Conservation (phyloP, 2,329 filamentous ascomycete species). For the Clonostachys rhizophaga region DNA sequence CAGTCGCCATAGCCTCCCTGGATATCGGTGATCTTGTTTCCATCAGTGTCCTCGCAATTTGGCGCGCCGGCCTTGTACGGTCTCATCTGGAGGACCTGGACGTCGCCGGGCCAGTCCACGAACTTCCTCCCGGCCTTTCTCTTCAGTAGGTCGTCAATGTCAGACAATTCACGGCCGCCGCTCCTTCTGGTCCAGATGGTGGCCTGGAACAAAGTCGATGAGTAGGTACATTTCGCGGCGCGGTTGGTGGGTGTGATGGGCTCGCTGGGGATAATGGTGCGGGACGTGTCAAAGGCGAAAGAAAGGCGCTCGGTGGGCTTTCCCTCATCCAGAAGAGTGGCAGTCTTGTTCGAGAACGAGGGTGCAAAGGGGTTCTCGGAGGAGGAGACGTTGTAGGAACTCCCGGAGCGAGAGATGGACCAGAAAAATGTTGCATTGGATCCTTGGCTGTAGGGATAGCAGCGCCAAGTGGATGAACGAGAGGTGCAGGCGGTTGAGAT, state of each 20-base stretch:
- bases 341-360: conserved; percentile 44
- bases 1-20: conserved; percentile 28
- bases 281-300: conserved; percentile 50
- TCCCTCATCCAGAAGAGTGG: conserved; percentile 42
- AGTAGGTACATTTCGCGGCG: conserved; percentile 53
- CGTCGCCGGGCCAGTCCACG: conserved; percentile 51
- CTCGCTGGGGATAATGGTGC: conserved; percentile 43
- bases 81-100: conserved; percentile 49
- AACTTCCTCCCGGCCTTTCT: conserved; percentile 14
- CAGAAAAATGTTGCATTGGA: conserved; percentile 53
- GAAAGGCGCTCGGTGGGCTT: conserved; percentile 48
- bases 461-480: conserved; percentile 54
- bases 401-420: conserved; percentile 43
- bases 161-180: conserved; percentile 2
- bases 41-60: conserved; percentile 40
- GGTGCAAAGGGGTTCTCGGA: conserved; percentile 50
- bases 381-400: conserved; percentile 26
- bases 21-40: conserved; percentile 26
- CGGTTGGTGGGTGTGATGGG: conserved; percentile 33
- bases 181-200: conserved; percentile 52
- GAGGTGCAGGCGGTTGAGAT: conserved; percentile 52
- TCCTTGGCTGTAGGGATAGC: conserved; percentile 46
- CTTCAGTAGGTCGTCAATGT: not conserved
- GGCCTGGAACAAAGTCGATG: conserved; percentile 47
- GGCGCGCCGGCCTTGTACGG: conserved; percentile 35